Percentiles rank a stretch among this genome's conserved stretches.
Conservation (phyloP, 257 asterid genomes). For the Fraxinus americana region DNA sequence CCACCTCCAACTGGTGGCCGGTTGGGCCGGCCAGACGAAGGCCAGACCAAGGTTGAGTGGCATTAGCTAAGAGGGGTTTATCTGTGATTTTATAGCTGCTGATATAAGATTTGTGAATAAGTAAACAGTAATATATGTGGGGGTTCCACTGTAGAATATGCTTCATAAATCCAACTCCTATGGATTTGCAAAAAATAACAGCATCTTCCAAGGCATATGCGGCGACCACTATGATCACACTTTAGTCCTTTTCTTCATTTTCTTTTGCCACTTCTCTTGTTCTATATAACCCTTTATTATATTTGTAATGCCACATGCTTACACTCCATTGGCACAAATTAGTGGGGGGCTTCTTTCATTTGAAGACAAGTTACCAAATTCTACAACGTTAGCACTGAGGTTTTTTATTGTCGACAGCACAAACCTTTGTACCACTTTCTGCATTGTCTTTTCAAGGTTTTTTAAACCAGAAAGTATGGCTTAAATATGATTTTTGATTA, state of each 20-base stretch:
- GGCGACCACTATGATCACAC: neutral
- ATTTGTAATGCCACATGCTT: neutral
- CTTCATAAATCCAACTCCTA: neutral
- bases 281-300: neutral
- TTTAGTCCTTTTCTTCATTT: neutral
- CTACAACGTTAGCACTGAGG: neutral
- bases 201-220: constrained; percentile 7
- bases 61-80: neutral
- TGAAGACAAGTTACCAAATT: neutral
- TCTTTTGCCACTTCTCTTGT: neutral
- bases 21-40: neutral
- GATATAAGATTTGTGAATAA: neutral
- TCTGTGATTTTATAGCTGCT: neutral
- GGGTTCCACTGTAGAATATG: neutral
- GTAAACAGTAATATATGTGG: neutral
- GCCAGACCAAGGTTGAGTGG: neutral
- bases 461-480: neutral
- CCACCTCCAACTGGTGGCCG: constrained; percentile 2
- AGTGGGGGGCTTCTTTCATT: neutral
- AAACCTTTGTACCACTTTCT: neutral
- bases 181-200: neutral
- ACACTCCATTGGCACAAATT: neutral
- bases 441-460: neutral
- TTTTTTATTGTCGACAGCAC: neutral
- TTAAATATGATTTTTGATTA: neutral